phyloP scores from a whole-genome alignment of 2,329 filamentous ascomycete genomes.

The Clonostachys solani region DNA sequence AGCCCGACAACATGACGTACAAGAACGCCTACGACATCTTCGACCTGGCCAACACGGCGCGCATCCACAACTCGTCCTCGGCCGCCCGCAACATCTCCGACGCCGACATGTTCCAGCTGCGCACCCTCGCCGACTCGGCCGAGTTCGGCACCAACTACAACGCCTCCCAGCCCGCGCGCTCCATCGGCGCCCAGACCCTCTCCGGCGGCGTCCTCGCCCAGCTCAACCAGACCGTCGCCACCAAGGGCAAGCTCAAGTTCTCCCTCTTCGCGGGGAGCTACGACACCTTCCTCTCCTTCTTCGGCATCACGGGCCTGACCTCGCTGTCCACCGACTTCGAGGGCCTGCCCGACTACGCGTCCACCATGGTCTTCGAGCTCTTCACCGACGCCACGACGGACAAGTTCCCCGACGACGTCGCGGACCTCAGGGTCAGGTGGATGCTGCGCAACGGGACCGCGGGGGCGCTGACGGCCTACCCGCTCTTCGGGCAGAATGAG shows the following conservation, averaged over 20 bases:
- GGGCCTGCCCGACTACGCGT: slow-evolving; percentile 25
- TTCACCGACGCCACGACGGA: slow-evolving; percentile 13
- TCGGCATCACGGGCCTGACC: slow-evolving; percentile 18
- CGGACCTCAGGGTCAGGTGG: slow-evolving; percentile 23
- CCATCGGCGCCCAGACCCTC: slow-evolving; percentile 23
- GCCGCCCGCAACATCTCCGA: slow-evolving; percentile 20
- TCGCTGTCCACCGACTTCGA: slow-evolving; percentile 18
- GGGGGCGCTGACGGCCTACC: slow-evolving; percentile 17
- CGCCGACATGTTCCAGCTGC: slow-evolving; percentile 22
- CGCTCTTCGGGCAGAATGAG: slow-evolving; percentile 20
- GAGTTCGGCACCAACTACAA: slow-evolving; percentile 25
- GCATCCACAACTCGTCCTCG: slow-evolving; percentile 22
- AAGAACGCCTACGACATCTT: slow-evolving; percentile 27
- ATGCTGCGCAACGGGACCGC: slow-evolving; percentile 26
- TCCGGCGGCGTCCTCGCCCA: slow-evolving; percentile 19
- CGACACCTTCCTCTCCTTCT: slow-evolving; percentile 28
- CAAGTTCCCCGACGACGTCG: slow-evolving; percentile 14
- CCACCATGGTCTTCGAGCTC: slow-evolving; percentile 29
- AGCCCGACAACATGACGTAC: slow-evolving; percentile 22
- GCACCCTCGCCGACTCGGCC: slow-evolving; percentile 22
- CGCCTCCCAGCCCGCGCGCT: slow-evolving; percentile 15
- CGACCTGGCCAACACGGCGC: slow-evolving; percentile 27
- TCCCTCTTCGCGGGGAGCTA: slow-evolving; percentile 25
- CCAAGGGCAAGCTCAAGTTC: slow-evolving; percentile 23
- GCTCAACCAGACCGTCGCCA: slow-evolving; percentile 21